phyloP scores from a whole-genome alignment of 495 filamentous ascomycete genomes.

The Aspergillus nidulans region DNA sequence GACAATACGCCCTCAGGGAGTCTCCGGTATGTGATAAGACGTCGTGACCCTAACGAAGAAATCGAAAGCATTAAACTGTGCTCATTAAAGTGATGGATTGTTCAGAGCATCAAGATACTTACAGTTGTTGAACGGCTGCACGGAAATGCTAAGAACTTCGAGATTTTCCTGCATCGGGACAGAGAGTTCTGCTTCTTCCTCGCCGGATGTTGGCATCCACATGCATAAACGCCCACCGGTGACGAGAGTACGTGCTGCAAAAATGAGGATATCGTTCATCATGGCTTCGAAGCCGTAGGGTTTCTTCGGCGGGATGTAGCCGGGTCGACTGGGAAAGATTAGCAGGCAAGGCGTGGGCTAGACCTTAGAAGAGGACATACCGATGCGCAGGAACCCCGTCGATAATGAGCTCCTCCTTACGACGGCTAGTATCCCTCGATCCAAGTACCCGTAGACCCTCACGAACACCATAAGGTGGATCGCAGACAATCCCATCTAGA shows the following conservation, averaged over 20 bases:
- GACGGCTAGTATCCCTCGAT: constrained; percentile 56
- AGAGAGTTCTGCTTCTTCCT: constrained; percentile 64
- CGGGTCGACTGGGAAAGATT: constrained; percentile 49
- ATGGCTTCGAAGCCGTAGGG: constrained; percentile 89
- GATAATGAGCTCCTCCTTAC: constrained; percentile 56
- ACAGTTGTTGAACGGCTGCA: constrained; percentile 88
- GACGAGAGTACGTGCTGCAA: constrained; percentile 75
- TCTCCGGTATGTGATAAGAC: constrained; percentile 79
- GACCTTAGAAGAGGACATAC: constrained; percentile 39
- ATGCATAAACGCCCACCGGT: constrained; percentile 76
- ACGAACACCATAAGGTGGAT: constrained; percentile 95
- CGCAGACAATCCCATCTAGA: constrained; percentile 91
- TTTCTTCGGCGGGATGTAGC: constrained; percentile 84
- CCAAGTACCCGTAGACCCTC: constrained; percentile 89
- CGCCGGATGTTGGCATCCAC: constrained; percentile 96
- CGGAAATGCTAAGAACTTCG: constrained; percentile 71
- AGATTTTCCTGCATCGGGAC: constrained; percentile 76
- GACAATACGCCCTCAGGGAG: constrained; percentile 58
- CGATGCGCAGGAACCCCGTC: constrained; percentile 68
- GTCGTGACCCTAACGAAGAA: constrained; percentile 63
- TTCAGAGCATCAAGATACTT: constrained; percentile 19
- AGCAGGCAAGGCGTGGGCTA: neutral
- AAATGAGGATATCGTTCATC: constrained; percentile 82
- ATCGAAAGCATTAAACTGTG: too few relatives aligned
- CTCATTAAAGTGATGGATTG: too few relatives aligned